Percentiles rank a stretch among this genome's conserved stretches.
Conservation (phyloP, 2,329 filamentous ascomycete species). For the Colletotrichum incanum region DNA sequence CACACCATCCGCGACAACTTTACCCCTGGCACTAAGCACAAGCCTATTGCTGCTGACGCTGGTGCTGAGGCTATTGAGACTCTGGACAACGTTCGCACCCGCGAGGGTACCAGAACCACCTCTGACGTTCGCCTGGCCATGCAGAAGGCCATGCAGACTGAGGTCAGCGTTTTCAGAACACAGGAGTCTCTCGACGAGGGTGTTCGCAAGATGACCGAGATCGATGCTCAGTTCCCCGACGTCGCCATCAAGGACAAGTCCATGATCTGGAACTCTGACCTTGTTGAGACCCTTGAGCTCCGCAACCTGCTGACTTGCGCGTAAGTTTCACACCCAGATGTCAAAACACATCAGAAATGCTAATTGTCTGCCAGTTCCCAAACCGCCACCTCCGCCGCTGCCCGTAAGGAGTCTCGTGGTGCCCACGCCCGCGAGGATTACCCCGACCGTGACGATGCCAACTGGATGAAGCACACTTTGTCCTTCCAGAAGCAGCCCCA, state of each 20-base stretch:
- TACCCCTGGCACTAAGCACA: conserved; percentile 84
- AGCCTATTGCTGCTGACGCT: conserved; percentile 86
- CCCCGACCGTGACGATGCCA: conserved; percentile 93
- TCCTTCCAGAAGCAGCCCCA: conserved; percentile 96
- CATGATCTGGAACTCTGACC: conserved; percentile 99
- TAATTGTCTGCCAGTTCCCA: conserved; percentile 73
- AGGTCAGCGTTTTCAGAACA: conserved; percentile 96
- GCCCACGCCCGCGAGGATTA: conserved; percentile 97
- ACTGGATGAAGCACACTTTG: conserved; percentile 99
- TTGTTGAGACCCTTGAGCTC: conserved; percentile 96
- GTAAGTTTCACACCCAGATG: conserved; percentile 70
- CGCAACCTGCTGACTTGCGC: conserved; percentile 97
- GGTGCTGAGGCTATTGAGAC: conserved; percentile 89
- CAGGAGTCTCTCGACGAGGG: conserved; percentile 95
- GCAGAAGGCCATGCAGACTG: conserved; percentile 99
- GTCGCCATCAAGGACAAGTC: conserved; percentile 97
- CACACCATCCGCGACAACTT: conserved; percentile 98
- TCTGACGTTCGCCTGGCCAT: conserved; percentile 91
- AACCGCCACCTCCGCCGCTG: conserved; percentile 91
- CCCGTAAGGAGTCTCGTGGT: conserved; percentile 97
- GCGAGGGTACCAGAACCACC: conserved; percentile 88
- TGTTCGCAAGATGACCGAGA: conserved; percentile 87
- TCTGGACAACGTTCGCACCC: conserved; percentile 88
- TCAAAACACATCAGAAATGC: conserved; percentile 11
- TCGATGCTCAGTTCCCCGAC: conserved; percentile 85